Evolutionary conservation across 2,329 filamentous ascomycete species (phyloP), one percentile per base, ranked within the genome.

Genomic region (Ophiostoma pallidulum): DNA sequence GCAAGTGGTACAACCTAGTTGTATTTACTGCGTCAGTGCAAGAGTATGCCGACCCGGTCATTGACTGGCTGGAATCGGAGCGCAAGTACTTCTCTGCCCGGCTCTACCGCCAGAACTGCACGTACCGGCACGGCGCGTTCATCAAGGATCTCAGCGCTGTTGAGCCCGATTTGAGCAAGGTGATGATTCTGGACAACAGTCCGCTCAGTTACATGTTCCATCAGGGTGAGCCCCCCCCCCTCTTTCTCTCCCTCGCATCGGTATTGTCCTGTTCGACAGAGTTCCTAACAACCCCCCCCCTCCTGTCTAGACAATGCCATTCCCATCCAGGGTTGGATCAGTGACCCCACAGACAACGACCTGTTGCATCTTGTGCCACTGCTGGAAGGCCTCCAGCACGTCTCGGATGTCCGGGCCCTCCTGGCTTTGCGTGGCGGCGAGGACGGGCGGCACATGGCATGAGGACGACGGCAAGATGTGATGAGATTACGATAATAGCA

Each of bases 271-370:
- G 12, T 22, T 12, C 19, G 18, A 18, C 28, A 12, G 22, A n/a
- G 9, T 14, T 2, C 16, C 28, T 20, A 3, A 20, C 7, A 35
- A 9, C 42, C 37, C 26, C 41, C 36, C n/a, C 12, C 9, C 9
- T 22, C 29, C 14, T 8, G n/a, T 7, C 9, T 19, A 98, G 92
- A 98, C 66, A 98, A 98, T 69, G 92, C 92, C 43, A 96, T 98
- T 60, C 92, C 92, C 3, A 97, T 98, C 62, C 91, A 97, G 70
- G 92, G 92, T 61, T 98, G 92, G 92, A 97, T 98, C 68, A 95
- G 84, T 65, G 92, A 98, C 68, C 92, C 92, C 19, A 97, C 92
- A 22, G 92, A 98, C 67, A 92, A 90, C 63, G 91, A 96, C 62
- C 73, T 98, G 55, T 75, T 97, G 65, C 88, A 97, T 65, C 74